Evolutionary conservation across 2,329 filamentous ascomycete genomes (phyloP), one percentile per base, ranked within the genome.

Genomic region (Lecanicillium sp.): DNA sequence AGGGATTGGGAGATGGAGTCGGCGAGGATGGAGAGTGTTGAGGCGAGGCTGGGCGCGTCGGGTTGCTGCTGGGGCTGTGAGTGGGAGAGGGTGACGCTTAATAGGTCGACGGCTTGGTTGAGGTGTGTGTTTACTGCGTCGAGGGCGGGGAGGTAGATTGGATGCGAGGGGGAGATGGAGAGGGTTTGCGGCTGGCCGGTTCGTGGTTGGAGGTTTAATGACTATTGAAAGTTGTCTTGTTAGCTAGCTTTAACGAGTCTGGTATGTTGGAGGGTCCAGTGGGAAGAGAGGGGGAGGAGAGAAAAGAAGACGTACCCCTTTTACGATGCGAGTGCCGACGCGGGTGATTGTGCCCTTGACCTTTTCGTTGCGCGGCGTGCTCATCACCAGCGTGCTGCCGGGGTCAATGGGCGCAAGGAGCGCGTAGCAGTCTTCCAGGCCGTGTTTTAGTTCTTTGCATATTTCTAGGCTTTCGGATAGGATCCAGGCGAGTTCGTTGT

Each of bases 341-440:
- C 92, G 78, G 1, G 90, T 96, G 43, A 96, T 78, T 51, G 87
- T 85, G 14, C 92, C 92, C 60, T 98, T 98, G 45, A 96, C 80
- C 48, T 76, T 79, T 65, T 98, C 92, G 40, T 86, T 90, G 40
- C 89, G 78, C 40, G 83, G 75, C 12, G 89, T 94, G 45, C 85
- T 92, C 48, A 98, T 73, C 20, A 92, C 89, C 19, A 98, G 76
- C 1, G 90, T 98, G 51, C 82, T 89, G 8, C 88, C 88, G 1
- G 83, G 80, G 54, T 94, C 87, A 46, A 82, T 74, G 2, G 90
- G 88, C 7, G 87, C 83, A 20, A 98, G 78, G 17, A 96, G 74
- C 14, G 83, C 79, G 49, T 88, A 86, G 63, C 89, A 95, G 62
- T 95, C 88, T 57, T 92, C 80, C 3, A 96, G 75, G 43, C 87